Conservation (phyloP, 345 rosid genomes). For the Hevea brasiliensis region DNA sequence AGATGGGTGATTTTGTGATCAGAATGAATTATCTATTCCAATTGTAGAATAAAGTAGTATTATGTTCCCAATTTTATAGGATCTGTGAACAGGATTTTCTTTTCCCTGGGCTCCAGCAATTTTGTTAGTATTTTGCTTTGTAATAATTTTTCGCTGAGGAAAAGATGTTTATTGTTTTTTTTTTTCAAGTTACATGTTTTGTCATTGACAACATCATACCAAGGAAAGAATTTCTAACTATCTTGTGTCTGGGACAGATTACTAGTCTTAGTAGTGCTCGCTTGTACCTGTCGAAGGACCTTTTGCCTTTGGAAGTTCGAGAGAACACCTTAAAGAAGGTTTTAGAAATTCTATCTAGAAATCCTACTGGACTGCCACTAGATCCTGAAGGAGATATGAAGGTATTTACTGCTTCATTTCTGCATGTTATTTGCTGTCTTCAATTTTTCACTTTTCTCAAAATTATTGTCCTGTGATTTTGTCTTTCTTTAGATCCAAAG, state of each 20-base stretch:
- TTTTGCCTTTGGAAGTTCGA: constrained; percentile 78
- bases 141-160: neutral
- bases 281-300: constrained; percentile 73
- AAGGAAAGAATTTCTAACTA: constrained; percentile 19
- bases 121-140: neutral
- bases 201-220: constrained; percentile 5
- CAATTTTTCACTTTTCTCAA: neutral
- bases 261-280: constrained; percentile 73
- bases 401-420: constrained; percentile 32
- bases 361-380: constrained; percentile 69
- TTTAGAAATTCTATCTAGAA: constrained; percentile 74
- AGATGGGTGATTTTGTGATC: neutral
- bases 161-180: neutral
- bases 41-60: neutral
- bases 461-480: neutral
- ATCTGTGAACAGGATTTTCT: neutral
- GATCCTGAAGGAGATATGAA: constrained; percentile 92
- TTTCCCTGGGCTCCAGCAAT: neutral
- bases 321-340: constrained; percentile 86
- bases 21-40: neutral
- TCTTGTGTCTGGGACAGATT: constrained; percentile 54
- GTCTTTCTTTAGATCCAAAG: constrained; percentile 58
- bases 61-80: neutral
- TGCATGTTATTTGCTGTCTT: neutral
- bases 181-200: neutral